These are phyloP conservation scores for Pythium oligandrum DNA, from an alignment of 352 stramenopile species.

Conservation along the genomic window DNA sequence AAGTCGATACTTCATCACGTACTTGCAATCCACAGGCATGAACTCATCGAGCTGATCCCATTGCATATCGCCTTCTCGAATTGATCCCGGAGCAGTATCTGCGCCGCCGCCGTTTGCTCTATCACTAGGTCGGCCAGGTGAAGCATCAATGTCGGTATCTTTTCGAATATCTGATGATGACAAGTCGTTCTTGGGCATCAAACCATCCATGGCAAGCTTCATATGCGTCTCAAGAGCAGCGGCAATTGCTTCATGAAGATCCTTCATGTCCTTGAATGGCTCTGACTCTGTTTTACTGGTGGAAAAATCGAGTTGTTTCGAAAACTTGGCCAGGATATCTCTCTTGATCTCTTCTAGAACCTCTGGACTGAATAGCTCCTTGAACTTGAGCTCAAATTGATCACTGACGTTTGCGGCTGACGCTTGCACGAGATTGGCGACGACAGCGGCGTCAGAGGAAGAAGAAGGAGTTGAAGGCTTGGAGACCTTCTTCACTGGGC, in stretches of 20 bases:
- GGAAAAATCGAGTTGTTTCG: slow-evolving; percentile 23
- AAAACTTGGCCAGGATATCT: slow-evolving; percentile 54
- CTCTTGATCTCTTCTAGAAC: slow-evolving; percentile 59
- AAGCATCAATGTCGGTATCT: not conserved
- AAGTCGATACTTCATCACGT: slow-evolving; percentile 38
- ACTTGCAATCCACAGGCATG: slow-evolving; percentile 34
- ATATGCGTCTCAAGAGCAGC: slow-evolving; percentile 45
- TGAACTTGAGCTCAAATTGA: slow-evolving; percentile 34
- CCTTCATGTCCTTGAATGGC: slow-evolving; percentile 13
- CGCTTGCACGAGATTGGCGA: slow-evolving; percentile 13
- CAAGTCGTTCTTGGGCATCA: slow-evolving; percentile 3
- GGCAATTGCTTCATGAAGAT: slow-evolving; percentile 49
- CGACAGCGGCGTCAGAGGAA: no score
- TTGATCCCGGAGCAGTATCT: not conserved
- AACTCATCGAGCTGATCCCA: slow-evolving; percentile 49
- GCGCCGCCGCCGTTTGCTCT: not conserved
- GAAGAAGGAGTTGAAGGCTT: no score
- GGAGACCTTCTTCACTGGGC: no score
- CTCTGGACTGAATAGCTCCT: slow-evolving; percentile 41
- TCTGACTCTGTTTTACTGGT: not conserved
- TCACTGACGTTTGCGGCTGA: slow-evolving; percentile 12
- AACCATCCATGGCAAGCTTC: slow-evolving; percentile 27
- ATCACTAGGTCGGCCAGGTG: not conserved
- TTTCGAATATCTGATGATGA: slow-evolving; percentile 4
- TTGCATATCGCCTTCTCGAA: slow-evolving; percentile 20